Evolutionary conservation across 768 basidiomycete genomes (phyloP), one percentile per base, ranked within the genome.

Genomic region (Dendrothele bispora): DNA sequence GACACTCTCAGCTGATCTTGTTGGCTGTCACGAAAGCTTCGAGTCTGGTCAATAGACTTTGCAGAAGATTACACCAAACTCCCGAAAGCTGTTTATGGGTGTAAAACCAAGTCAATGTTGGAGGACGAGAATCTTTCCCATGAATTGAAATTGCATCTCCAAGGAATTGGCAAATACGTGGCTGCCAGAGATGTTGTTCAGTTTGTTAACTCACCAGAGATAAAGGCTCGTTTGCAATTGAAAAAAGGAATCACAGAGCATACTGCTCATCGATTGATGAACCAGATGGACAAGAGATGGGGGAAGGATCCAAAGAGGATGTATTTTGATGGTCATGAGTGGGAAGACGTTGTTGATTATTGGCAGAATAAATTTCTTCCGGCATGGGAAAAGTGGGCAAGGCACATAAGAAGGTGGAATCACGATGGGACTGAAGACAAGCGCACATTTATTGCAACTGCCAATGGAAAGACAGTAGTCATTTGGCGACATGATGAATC

Each of bases 271-370:
- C 28, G 51, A 2, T 67, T 60, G 55, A 50, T 68, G 52, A 22
- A 50, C 10, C 50, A 41, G 10, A 34, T 65, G n/a, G 58, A 52
- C 5, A 64, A 61, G 39, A 32, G 48, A 22, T 66, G 56, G 59
- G 46, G 20, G 6, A 28, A 43, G 14, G 46, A 52, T 11, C 45
- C 43, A 7, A 55, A 53, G 8, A 63, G 60, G 3, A 49, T 60
- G 43, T 68, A 63, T 52, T 43, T 54, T 10, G 63, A 69, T 59
- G 63, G 64, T 3, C 65, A 69, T 36, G 61, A 69, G 35, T 25
- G 55, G 0, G 44, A 52, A 2, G 64, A 68, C 59, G 62, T 70
- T 6, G 58, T 64, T 6, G 30, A 57, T 1, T 66, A 67, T 44
- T 46, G 47, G 3, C 47, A 64, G 28, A 40, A 59, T 1, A 30